phyloP scores from a whole-genome alignment of 768 basidiomycete genomes.

The Tricholoma flavovirens region DNA sequence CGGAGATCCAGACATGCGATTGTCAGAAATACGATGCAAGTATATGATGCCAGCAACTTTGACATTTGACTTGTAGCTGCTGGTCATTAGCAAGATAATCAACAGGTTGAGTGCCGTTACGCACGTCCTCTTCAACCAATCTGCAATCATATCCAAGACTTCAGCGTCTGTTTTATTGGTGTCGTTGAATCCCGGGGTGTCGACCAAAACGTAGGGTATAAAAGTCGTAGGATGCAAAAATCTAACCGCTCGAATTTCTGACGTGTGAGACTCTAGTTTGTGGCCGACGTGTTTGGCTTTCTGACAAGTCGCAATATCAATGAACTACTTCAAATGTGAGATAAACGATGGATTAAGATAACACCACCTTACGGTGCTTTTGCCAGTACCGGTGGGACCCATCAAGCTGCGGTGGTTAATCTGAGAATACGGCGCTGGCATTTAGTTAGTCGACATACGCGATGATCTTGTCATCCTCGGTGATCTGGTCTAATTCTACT shows the following conservation, averaged over 20 bases:
- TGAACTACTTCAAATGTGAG: slow-evolving; percentile 15
- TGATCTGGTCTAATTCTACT: background rate
- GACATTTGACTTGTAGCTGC: slow-evolving; percentile 21
- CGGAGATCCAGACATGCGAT: slow-evolving; percentile 37
- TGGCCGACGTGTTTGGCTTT: slow-evolving; percentile 12
- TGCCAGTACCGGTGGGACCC: slow-evolving; percentile 18
- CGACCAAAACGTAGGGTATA: slow-evolving; percentile 16
- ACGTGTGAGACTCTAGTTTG: slow-evolving; percentile 15
- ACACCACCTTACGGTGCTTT: slow-evolving; percentile 12
- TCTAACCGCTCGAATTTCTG: slow-evolving; percentile 17
- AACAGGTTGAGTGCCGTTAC: background rate
- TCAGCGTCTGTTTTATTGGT: slow-evolving; percentile 16
- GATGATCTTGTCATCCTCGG: slow-evolving; percentile 8
- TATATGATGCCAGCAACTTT: slow-evolving; percentile 26
- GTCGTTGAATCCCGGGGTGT: slow-evolving; percentile 23
- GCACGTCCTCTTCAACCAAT: slow-evolving; percentile 19
- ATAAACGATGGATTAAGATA: background rate
- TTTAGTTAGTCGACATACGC: slow-evolving; percentile 7
- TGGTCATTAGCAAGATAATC: background rate
- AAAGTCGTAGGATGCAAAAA: slow-evolving; percentile 12
- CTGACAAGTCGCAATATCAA: slow-evolving; percentile 19
- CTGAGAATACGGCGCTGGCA: background rate
- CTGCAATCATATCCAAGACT: slow-evolving; percentile 16
- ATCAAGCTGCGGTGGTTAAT: slow-evolving; percentile 10
- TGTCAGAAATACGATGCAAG: slow-evolving; percentile 28